A percentile compares a stretch with the other conserved stretches of the same genome.
phyloP scores from a whole-genome alignment of 768 basidiomycete species.

The Asterophora parasitica region DNA sequence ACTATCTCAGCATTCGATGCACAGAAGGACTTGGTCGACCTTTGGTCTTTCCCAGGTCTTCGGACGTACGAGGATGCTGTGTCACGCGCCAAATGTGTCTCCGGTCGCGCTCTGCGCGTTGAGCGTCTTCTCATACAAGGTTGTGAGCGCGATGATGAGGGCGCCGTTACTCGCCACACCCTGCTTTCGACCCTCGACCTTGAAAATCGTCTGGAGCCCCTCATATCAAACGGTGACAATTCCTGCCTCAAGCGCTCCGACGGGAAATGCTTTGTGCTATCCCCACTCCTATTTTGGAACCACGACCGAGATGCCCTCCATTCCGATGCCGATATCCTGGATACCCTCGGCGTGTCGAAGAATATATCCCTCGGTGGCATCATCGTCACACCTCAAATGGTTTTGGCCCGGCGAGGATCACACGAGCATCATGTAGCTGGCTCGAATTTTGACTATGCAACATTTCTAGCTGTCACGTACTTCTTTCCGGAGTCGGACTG shows the following conservation, averaged over 20 bases:
- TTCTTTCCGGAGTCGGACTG: conserved; percentile 78
- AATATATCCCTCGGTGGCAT: conserved; percentile 63
- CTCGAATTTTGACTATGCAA: conserved; percentile 57
- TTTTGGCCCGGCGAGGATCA: conserved; percentile 64
- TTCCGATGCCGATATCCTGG: conserved; percentile 52
- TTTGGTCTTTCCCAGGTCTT: conserved; percentile 66
- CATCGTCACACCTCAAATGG: conserved; percentile 71
- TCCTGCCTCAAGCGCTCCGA: conserved; percentile 47
- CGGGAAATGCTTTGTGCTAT: conserved; percentile 63
- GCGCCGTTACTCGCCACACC: conserved; percentile 56
- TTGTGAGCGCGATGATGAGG: conserved; percentile 39
- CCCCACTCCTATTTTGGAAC: conserved; percentile 73
- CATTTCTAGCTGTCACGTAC: conserved; percentile 74
- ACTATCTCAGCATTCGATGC: conserved; percentile 48
- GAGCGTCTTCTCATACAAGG: conserved; percentile 75
- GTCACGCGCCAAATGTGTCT: conserved; percentile 65
- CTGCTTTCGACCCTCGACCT: conserved; percentile 61
- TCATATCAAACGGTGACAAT: conserved; percentile 33
- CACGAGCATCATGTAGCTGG: conserved; percentile 44
- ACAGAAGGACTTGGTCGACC: conserved; percentile 60
- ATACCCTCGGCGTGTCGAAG: conserved; percentile 47
- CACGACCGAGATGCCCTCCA: conserved; percentile 46
- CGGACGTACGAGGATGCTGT: conserved; percentile 67
- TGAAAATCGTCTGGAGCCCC: conserved; percentile 49
- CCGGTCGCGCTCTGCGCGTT: conserved; percentile 56